These are phyloP conservation scores for Obelidium mucronatum DNA, from an alignment of 192 early-diverging fungal genomes.

Conservation along the genomic window DNA sequence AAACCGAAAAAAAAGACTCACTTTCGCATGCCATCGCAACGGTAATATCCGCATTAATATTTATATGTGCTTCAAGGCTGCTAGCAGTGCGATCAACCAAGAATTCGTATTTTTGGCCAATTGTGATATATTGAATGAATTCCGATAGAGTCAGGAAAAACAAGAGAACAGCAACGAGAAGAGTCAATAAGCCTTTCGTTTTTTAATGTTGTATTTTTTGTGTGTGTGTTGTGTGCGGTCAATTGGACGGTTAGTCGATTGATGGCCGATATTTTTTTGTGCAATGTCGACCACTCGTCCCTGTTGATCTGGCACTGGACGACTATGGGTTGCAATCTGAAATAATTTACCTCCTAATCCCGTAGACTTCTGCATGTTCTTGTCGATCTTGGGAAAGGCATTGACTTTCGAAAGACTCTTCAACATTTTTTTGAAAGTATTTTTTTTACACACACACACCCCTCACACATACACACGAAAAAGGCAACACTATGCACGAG, in stretches of 20 bases:
- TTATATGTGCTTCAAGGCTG: slow-evolving; percentile 63
- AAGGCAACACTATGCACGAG: no score
- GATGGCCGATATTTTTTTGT: no score
- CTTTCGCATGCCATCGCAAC: slow-evolving; percentile 85
- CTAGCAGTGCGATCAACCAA: slow-evolving; percentile 69
- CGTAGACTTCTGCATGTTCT: slow-evolving; percentile 75
- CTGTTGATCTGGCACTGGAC: no score
- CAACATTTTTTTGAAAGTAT: slow-evolving; percentile 27
- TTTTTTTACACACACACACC: no score
- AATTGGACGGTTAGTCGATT: no score
- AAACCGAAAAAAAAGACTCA: slow-evolving; percentile 44
- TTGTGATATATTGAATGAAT: slow-evolving; percentile 66
- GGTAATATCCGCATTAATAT: slow-evolving; percentile 87
- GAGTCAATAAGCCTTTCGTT: slow-evolving; percentile 62
- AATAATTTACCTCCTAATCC: slow-evolving; percentile 59
- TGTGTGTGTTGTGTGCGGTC: no score
- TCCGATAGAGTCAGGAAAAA: slow-evolving; percentile 74
- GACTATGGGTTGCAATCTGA: no score
- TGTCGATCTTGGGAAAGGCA: slow-evolving; percentile 91
- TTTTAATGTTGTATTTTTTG: neutral
- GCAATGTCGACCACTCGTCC: no score
- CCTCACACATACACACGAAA: no score
- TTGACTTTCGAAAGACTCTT: slow-evolving; percentile 57
- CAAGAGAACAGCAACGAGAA: slow-evolving; percentile 73
- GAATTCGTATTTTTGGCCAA: slow-evolving; percentile 79